Percentiles rank a stretch among this genome's conserved stretches.
Evolutionary conservation across 805 yeast genomes (phyloP).

Genomic region (Saccharomycopsis sp.): DNA sequence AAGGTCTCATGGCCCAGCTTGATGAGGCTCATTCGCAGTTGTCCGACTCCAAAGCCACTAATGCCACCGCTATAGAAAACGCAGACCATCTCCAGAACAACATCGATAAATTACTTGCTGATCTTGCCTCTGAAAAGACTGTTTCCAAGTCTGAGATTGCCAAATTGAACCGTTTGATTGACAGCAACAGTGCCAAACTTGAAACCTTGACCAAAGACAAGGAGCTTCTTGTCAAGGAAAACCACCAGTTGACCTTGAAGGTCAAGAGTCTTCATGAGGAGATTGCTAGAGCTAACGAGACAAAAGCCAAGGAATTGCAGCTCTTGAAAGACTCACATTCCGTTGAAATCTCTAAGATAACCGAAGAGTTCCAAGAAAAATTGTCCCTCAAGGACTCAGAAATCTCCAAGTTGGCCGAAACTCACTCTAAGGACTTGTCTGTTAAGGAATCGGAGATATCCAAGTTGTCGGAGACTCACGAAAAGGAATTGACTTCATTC

Average conservation of each 20-base stretch:
- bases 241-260: not conserved
- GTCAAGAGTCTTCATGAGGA: not conserved
- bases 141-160: not conserved
- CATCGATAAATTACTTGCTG: constrained; percentile 16
- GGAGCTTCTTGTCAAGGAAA: not conserved
- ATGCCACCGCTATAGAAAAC: not conserved
- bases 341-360: not conserved
- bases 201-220: constrained; percentile 2
- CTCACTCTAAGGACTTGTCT: not conserved
- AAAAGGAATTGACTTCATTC: not conserved
- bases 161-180: not conserved
- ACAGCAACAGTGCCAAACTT: not conserved
- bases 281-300: not conserved
- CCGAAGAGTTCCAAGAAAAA: not conserved
- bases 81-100: not conserved
- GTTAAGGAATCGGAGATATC: not conserved
- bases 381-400: not conserved
- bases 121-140: constrained; percentile 13
- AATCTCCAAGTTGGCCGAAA: not conserved
- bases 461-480: not conserved
- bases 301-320: not conserved
- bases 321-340: not conserved
- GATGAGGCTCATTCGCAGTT: not conserved
- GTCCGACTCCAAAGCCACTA: not conserved
- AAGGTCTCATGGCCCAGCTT: not conserved